A percentile compares a stretch with the other conserved stretches of the same genome.
phyloP scores from a whole-genome alignment of 2,329 filamentous ascomycete species.

The Xylariaceae sp. region DNA sequence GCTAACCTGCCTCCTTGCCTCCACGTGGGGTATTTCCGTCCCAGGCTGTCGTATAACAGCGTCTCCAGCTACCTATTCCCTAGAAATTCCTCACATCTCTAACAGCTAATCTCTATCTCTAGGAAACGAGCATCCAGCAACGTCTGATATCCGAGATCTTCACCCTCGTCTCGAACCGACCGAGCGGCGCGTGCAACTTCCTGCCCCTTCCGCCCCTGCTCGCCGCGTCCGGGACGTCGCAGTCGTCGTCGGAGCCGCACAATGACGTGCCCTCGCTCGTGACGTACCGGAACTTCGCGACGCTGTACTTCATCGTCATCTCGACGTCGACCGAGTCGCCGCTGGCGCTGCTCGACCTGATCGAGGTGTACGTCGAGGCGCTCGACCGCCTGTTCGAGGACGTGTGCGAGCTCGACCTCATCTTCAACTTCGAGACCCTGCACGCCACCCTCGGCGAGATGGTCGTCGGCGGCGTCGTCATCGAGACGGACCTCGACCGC shows the following conservation, averaged over 20 bases:
- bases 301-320: constrained; percentile 97
- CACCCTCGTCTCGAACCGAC: constrained; percentile 85
- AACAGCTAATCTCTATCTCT: constrained; percentile 7
- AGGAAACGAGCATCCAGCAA: constrained; percentile 98
- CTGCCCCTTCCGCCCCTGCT: constrained; percentile 70
- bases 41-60: too few species aligned
- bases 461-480: constrained; percentile 90
- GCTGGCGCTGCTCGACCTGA: constrained; percentile 89
- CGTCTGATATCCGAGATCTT: constrained; percentile 97
- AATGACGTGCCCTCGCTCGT: constrained; percentile 92
- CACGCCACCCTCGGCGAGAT: constrained; percentile 89
- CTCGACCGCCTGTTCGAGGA: constrained; percentile 95
- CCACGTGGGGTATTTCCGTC: too few species aligned
- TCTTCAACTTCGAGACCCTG: constrained; percentile 97
- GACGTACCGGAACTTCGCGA: constrained; percentile 97
- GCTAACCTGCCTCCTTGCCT: neutral
- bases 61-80: neutral
- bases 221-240: constrained; percentile 57
- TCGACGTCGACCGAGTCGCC: constrained; percentile 94
- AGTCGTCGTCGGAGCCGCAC: constrained; percentile 60
- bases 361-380: constrained; percentile 96
- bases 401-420: constrained; percentile 95
- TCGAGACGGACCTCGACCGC: constrained; percentile 84
- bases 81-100: neutral
- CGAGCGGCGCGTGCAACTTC: constrained; percentile 94